Evolutionary conservation across 2,329 filamentous ascomycete genomes (phyloP).

Genomic region (Aureobasidium vineae): DNA sequence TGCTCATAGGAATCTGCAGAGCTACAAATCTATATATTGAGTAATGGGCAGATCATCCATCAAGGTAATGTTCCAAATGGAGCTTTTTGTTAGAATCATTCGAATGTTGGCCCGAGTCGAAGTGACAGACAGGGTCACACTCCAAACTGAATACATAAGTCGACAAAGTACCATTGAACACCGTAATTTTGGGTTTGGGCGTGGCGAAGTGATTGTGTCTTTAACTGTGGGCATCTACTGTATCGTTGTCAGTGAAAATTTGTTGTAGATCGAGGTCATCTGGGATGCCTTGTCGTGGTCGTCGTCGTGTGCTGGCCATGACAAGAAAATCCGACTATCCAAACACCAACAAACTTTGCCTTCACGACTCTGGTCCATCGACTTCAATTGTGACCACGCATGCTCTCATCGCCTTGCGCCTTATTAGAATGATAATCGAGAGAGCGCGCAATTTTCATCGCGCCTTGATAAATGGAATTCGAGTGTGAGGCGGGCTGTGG

Average conservation of each 20-base stretch:
- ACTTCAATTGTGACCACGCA: background rate
- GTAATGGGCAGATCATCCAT: background rate
- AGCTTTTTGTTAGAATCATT: background rate
- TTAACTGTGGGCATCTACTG: too few species aligned
- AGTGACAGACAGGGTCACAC: background rate
- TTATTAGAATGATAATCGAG: background rate
- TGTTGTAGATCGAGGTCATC: too few species aligned
- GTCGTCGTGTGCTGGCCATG: background rate
- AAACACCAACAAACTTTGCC: background rate
- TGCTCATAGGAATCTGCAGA: background rate
- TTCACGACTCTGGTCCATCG: background rate
- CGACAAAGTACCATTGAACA: background rate
- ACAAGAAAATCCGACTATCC: background rate
- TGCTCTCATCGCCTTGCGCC: background rate
- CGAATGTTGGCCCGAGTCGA: background rate
- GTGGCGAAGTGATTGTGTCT: too few species aligned
- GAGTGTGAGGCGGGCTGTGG: conserved; percentile 53
- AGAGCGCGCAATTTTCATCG: background rate
- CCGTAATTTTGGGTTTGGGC: background rate
- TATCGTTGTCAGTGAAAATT: background rate
- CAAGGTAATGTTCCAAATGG: background rate
- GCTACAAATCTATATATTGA: background rate
- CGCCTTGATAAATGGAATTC: conserved; percentile 24
- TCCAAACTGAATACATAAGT: background rate
- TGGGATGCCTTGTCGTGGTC: background rate